Percentiles rank a stretch among this genome's conserved stretches.
Conservation (phyloP, 163 green algal genomes). For the Volvox carteri region DNA sequence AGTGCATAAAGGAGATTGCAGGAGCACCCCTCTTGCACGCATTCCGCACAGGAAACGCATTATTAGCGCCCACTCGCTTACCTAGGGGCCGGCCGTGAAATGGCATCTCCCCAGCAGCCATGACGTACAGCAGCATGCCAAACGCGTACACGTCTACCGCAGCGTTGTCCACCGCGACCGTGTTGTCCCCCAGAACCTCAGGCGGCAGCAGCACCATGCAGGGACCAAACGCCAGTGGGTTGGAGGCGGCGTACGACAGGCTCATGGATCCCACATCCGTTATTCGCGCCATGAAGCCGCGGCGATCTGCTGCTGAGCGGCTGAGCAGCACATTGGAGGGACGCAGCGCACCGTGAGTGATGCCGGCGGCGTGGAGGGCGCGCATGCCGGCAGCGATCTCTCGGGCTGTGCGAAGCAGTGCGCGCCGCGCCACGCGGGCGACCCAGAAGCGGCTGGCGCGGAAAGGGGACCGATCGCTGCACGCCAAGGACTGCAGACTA, state of each 20-base stretch:
- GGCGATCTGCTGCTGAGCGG: background rate
- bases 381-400: conserved; percentile 77
- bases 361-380: conserved; percentile 68
- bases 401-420: conserved; percentile 75
- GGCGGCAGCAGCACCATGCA: conserved; percentile 28
- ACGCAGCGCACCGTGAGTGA: conserved; percentile 13
- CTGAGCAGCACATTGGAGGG: conserved; percentile 32
- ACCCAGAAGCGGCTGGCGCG: conserved; percentile 14
- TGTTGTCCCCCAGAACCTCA: background rate
- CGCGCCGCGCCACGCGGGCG: conserved; percentile 48
- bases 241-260: background rate
- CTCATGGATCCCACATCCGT: conserved; percentile 12
- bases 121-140: conserved; percentile 52
- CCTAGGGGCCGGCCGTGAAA: background rate
- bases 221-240: background rate
- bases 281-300: conserved; percentile 9
- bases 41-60: no score
- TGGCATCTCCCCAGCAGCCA: conserved; percentile 36
- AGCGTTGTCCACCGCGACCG: no score
- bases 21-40: no score
- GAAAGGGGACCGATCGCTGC: conserved; percentile 18
- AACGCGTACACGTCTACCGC: conserved; percentile 35
- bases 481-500: background rate
- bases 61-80: no score
- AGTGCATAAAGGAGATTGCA: no score